phyloP scores from a whole-genome alignment of 2,329 filamentous ascomycete species.

The Aspergillus arachidicola region DNA sequence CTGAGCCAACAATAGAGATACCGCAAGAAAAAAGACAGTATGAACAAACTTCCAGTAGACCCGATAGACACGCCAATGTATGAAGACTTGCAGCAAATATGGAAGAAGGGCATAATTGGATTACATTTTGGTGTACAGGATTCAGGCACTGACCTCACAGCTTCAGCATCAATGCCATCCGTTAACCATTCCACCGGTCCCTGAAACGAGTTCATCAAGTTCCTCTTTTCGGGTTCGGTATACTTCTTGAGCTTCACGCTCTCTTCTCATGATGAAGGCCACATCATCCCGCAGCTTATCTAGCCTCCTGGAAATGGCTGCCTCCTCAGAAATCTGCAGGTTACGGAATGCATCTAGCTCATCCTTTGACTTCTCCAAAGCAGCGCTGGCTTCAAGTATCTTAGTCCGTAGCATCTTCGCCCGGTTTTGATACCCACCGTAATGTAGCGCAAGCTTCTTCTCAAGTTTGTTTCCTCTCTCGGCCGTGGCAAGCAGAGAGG shows the following conservation, averaged over 20 bases:
- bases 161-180: constrained; percentile 39
- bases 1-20: background rate
- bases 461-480: constrained; percentile 84
- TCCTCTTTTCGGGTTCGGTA: constrained; percentile 79
- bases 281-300: constrained; percentile 82
- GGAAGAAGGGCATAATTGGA: constrained; percentile 7
- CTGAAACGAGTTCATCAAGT: constrained; percentile 60
- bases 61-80: background rate
- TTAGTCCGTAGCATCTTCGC: constrained; percentile 79
- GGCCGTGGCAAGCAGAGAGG: constrained; percentile 71
- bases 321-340: constrained; percentile 77
- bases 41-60: constrained; percentile 7
- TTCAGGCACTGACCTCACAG: constrained; percentile 8
- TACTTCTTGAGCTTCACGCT: constrained; percentile 86
- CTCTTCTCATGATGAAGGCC: constrained; percentile 73
- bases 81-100: background rate
- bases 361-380: constrained; percentile 71
- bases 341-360: constrained; percentile 75
- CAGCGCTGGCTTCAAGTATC: constrained; percentile 72
- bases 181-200: constrained; percentile 36
- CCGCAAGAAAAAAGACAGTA: background rate
- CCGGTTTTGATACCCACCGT: constrained; percentile 88
- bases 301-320: constrained; percentile 71
- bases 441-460: constrained; percentile 85
- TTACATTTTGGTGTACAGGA: constrained; percentile 18